These are phyloP conservation scores for Botrytis fragariae DNA, from an alignment of 2,329 filamentous ascomycete species.

Conservation along the genomic window DNA sequence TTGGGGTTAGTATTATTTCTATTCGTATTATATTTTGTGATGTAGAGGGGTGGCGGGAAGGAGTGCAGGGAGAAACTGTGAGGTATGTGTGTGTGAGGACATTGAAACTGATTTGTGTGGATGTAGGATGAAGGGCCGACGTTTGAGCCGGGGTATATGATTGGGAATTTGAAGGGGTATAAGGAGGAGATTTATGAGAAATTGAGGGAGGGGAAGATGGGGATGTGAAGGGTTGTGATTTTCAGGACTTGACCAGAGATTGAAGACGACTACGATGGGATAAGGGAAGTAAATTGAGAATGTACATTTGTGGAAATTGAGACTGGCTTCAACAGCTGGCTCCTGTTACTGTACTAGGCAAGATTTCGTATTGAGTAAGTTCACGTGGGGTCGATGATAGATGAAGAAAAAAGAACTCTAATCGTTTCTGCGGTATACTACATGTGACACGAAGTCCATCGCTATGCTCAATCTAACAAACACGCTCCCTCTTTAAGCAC, in stretches of 20 bases:
- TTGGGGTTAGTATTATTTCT: slow-evolving; percentile 7
- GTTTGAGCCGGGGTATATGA: slow-evolving; percentile 17
- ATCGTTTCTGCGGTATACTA: slow-evolving; percentile 15
- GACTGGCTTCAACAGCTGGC: not conserved
- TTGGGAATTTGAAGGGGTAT: slow-evolving; percentile 38
- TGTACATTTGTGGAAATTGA: not conserved
- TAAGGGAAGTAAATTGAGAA: not conserved
- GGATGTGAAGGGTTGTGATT: slow-evolving; percentile 1
- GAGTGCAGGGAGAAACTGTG: not conserved
- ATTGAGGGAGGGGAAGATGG: slow-evolving; percentile 17
- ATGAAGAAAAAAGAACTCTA: not conserved
- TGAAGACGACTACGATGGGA: not conserved
- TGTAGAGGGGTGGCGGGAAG: not conserved
- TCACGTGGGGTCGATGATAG: not conserved
- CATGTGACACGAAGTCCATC: not conserved
- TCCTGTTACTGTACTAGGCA: not conserved
- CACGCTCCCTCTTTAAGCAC: not conserved
- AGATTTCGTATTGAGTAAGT: not conserved
- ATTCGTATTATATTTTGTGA: not conserved
- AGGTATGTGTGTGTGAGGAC: not conserved
- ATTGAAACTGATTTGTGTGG: not conserved
- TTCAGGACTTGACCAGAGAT: too few species aligned
- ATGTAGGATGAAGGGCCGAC: not conserved
- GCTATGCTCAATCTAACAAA: not conserved
- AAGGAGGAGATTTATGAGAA: slow-evolving; percentile 9